Base-by-base conservation (phyloP, 345 rosid genomes). In the Boechera retrofracta region DNA sequence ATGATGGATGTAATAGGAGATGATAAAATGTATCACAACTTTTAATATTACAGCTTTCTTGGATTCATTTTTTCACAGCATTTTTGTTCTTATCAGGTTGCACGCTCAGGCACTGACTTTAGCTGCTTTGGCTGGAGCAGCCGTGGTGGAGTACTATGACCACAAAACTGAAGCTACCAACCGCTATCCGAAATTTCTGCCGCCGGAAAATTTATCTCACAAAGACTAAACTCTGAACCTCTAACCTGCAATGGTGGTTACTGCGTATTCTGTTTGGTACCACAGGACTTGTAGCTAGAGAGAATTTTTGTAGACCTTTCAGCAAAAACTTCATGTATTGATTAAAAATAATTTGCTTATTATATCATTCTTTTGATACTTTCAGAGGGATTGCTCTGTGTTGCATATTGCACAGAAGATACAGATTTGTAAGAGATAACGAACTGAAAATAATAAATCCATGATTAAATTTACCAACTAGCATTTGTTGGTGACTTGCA, bases 111-210 rank as follows among this genome's bases (percentile, higher is more conserved):
- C 90, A 3, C 85, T 93, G 56, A 91, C 94, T 0, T 83, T 91
- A 69, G 96, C 89, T 58, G 93, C 97, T 9, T 66, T 93, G 48
- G 96, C 89, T 33, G 98, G 95, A 57, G 97, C 95, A 44, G 98
- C 93, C 0, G 72, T 76, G 33, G 95, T 87, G 0, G 97, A 93
- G 76, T 91, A 85, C 84, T 86, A 86, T 21, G 98, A 93, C 59
- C 95, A 84, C 58, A 83, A 81, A 57, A 28, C 79, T 10, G 87
- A 83, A 71, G 56, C 81, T 0, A 51, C 12, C 61, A 83, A 88
- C 2, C 78, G 79, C 10, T 87, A 85, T 28, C 77, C 92, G 0
- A 83, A 82, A 35, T 81, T 71, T 75, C 60, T 84, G 56, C 89
- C 87, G 0, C 78, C 71, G 8, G 80, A 82, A 2, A 74, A 64